Conservation (phyloP, 768 basidiomycete genomes). For the Coprinellus micaceus region DNA sequence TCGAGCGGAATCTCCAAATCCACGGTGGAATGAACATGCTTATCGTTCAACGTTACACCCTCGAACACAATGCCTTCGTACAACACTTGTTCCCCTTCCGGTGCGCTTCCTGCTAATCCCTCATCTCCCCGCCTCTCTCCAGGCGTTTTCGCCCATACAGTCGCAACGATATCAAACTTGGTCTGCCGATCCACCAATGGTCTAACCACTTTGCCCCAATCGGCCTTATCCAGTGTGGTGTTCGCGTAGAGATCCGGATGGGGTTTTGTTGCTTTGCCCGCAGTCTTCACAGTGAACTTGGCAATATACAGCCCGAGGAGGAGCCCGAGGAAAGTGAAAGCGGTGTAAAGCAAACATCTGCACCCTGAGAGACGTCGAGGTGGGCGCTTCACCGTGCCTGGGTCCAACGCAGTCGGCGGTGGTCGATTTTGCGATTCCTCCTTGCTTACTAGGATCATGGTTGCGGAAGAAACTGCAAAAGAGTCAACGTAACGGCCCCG, state of each 20-base stretch:
- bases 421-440: too few relatives aligned
- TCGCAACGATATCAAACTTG: constrained; percentile 17
- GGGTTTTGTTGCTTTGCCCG: background rate
- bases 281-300: background rate
- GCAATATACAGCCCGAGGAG: background rate
- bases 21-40: constrained; percentile 21
- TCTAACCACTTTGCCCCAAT: constrained; percentile 11
- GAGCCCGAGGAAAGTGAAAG: background rate
- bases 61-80: constrained; percentile 28
- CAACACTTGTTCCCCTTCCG: constrained; percentile 11
- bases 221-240: background rate
- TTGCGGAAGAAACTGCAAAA: too few relatives aligned
- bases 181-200: constrained; percentile 14
- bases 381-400: background rate
- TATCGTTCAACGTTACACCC: constrained; percentile 25
- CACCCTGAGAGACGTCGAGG: background rate
- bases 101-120: background rate
- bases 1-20: constrained; percentile 26
- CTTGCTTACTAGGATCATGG: too few relatives aligned
- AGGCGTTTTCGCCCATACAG: constrained; percentile 11
- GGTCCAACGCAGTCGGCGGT: background rate
- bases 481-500: too few relatives aligned
- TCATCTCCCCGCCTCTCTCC: background rate
- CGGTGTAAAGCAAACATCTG: background rate
- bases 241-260: constrained; percentile 3